Evolutionary conservation across 2,329 filamentous ascomycete genomes (phyloP), one percentile per base, ranked within the genome.

Genomic region (Trichophyton verrucosum): DNA sequence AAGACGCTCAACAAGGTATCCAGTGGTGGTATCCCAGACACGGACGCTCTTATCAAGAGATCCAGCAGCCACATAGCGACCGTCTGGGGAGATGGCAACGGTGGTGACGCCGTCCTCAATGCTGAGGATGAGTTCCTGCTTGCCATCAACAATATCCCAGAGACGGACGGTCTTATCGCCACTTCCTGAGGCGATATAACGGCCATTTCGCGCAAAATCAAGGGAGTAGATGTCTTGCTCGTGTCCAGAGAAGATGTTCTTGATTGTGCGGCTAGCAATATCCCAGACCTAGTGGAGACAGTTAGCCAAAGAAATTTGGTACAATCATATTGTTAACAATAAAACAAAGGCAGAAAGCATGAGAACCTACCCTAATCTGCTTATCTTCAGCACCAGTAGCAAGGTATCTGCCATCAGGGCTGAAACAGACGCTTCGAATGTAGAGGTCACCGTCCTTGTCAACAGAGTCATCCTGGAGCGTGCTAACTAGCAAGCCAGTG

Each of bases 81-180:
- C 92, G 73, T 96, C 91, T 5, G 92, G 92, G 36, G 92, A 97
- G 72, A 97, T 96, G 65, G 94, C 94, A 57, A 99, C 92, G 1
- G 94, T 97, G 1, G 92, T 97, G 46, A 97, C 94, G 58, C 94
- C 94, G 71, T 99, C 94, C 74, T 97, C 94, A 55, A 99, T 97
- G 57, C 85, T 88, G 58, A 97, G 83, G 7, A 88, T 92, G 63
- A 95, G 81, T 38, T 92, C 86, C 72, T 91, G 89, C 68, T 84
- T 83, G 65, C 88, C 88, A 62, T 86, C 84, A 70, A 95, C 88
- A 64, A 97, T 91, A 73, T 97, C 92, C 94, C 94, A 99, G 0
- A 99, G 84, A 61, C 92, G 87, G 60, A 97, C 94, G 15, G 91
- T 96, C 67, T 94, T 82, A 69, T 99, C 94, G 61, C 94, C 94